Conservation (phyloP, 768 basidiomycete genomes). For the Cystofilobasidium bisporidii region DNA sequence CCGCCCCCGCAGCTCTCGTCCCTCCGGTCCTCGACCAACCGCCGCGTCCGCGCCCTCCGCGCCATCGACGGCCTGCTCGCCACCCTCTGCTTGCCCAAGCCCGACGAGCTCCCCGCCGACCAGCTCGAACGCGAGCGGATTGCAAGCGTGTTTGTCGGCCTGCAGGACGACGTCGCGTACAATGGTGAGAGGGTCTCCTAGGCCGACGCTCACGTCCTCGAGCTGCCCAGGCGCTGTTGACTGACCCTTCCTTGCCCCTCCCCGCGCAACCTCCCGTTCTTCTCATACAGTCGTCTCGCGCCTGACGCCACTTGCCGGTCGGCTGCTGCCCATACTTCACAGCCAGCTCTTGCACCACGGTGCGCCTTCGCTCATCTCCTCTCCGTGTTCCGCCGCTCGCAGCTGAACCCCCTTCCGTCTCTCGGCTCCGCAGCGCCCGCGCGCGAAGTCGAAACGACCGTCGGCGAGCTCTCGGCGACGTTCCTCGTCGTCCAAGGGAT, state of each 20-base stretch:
- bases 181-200: slow-evolving; percentile 51
- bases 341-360: slow-evolving; percentile 14
- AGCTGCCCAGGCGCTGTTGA: slow-evolving; percentile 32
- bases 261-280: neutral
- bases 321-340: slow-evolving; percentile 15
- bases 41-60: slow-evolving; percentile 51
- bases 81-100: slow-evolving; percentile 45
- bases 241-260: slow-evolving; percentile 21
- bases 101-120: slow-evolving; percentile 30
- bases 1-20: slow-evolving; percentile 52
- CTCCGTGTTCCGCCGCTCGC: neutral
- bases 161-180: slow-evolving; percentile 74
- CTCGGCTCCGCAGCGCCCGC: slow-evolving; percentile 1
- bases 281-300: slow-evolving; percentile 6
- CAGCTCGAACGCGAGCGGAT: slow-evolving; percentile 42
- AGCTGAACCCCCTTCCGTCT: slow-evolving; percentile 14
- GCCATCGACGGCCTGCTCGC: slow-evolving; percentile 42
- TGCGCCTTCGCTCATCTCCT: neutral
- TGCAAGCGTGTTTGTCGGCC: slow-evolving; percentile 50
- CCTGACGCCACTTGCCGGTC: slow-evolving; percentile 1
- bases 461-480: slow-evolving; percentile 44
- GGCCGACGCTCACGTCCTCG: neutral
- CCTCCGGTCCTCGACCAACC: slow-evolving; percentile 48
- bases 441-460: slow-evolving; percentile 40
- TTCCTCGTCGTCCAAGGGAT: slow-evolving; percentile 59